These are phyloP conservation scores for Fagus sylvatica DNA, from an alignment of 306 rosid species.

Conservation along the genomic window DNA sequence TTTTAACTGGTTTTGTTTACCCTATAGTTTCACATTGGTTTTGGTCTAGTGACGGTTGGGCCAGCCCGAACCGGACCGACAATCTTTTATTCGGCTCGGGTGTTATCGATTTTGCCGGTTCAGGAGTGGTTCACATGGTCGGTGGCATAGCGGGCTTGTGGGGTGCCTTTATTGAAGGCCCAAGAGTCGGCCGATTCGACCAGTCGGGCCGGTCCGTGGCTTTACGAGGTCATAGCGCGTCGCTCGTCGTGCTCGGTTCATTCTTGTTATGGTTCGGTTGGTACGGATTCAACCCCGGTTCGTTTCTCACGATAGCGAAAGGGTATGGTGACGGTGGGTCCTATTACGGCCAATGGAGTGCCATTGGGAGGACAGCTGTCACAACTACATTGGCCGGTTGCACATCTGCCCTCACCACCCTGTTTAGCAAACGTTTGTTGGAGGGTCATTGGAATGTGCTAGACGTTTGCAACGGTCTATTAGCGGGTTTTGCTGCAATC, in stretches of 20 bases:
- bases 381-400: slow-evolving; percentile 77
- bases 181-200: slow-evolving; percentile 75
- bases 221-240: slow-evolving; percentile 66
- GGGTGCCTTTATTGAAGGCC: slow-evolving; percentile 82
- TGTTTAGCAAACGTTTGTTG: slow-evolving; percentile 62
- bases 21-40: slow-evolving; percentile 80
- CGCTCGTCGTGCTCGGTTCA: slow-evolving; percentile 67
- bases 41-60: slow-evolving; percentile 79
- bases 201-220: slow-evolving; percentile 56
- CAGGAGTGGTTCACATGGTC: slow-evolving; percentile 82
- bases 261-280: slow-evolving; percentile 84
- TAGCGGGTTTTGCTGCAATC: slow-evolving; percentile 77
- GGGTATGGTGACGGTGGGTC: slow-evolving; percentile 25
- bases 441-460: slow-evolving; percentile 79
- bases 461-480: slow-evolving; percentile 76
- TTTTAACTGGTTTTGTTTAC: slow-evolving; percentile 72
- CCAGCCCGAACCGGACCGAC: slow-evolving; percentile 38
- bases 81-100: slow-evolving; percentile 53
- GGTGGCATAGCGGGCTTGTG: slow-evolving; percentile 79
- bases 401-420: slow-evolving; percentile 67
- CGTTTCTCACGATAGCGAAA: slow-evolving; percentile 56
- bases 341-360: slow-evolving; percentile 86
- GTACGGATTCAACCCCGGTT: slow-evolving; percentile 87
- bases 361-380: slow-evolving; percentile 74
- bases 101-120: slow-evolving; percentile 66